Percentiles rank a stretch among this genome's conserved stretches.
Evolutionary conservation across 2,329 filamentous ascomycete species (phyloP).

Genomic region (Berkeleyomyces rouxiae): DNA sequence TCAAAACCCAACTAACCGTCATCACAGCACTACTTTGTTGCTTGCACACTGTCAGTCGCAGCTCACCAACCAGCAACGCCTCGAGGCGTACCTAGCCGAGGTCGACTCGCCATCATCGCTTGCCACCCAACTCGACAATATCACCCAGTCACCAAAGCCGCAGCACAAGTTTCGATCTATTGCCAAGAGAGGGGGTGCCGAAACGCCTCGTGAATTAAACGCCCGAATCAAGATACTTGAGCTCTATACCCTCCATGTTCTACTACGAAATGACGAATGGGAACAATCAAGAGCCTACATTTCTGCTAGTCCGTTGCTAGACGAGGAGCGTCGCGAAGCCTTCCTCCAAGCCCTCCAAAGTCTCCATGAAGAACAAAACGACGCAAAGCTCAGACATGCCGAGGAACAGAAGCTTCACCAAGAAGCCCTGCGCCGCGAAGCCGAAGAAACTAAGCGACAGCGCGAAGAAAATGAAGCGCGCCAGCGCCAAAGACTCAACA

Average conservation of each 20-base stretch:
- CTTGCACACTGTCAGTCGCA: slow-evolving; percentile 81
- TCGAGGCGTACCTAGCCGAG: slow-evolving; percentile 68
- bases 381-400: slow-evolving; percentile 47
- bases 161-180: slow-evolving; percentile 28
- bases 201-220: slow-evolving; percentile 70
- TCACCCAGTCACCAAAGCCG: slow-evolving; percentile 22
- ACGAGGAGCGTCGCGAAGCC: slow-evolving; percentile 78
- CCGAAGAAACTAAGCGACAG: slow-evolving; percentile 39
- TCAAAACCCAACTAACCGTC: not conserved
- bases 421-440: slow-evolving; percentile 37
- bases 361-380: slow-evolving; percentile 67
- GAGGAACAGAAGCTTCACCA: slow-evolving; percentile 41
- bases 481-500: slow-evolving; percentile 34
- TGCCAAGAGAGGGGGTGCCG: slow-evolving; percentile 45
- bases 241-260: slow-evolving; percentile 83
- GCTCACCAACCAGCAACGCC: slow-evolving; percentile 63
- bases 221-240: slow-evolving; percentile 84
- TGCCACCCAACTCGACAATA: slow-evolving; percentile 39
- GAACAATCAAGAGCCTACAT: slow-evolving; percentile 90
- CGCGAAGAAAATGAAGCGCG: slow-evolving; percentile 43
- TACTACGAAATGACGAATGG: slow-evolving; percentile 91
- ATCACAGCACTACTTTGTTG: slow-evolving; percentile 61
- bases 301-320: slow-evolving; percentile 65
- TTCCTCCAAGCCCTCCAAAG: slow-evolving; percentile 76
- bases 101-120: slow-evolving; percentile 53